Conservation (phyloP, 2,329 filamentous ascomycete genomes). For the Cylindrodendrum hubeiense region DNA sequence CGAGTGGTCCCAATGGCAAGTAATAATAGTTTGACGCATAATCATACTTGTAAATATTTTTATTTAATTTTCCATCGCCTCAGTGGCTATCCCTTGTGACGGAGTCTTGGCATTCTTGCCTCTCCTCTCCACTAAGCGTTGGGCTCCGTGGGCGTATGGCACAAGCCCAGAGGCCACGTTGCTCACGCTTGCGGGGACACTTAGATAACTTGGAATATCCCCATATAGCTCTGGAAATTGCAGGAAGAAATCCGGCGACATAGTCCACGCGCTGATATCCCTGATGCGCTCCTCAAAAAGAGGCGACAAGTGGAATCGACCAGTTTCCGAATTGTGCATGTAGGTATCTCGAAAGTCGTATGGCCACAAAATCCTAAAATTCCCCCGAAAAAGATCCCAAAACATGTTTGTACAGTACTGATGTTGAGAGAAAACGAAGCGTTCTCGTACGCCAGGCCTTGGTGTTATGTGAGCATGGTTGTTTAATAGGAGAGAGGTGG, state of each 20-base stretch:
- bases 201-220: constrained; percentile 45
- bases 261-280: constrained; percentile 47
- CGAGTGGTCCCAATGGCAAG: no score
- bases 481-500: fast-evolving
- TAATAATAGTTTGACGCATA: no score
- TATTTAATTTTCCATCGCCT: neutral
- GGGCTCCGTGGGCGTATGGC: neutral
- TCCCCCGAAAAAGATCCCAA: constrained; percentile 41
- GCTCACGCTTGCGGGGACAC: neutral
- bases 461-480: neutral
- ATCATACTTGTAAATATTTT: no score
- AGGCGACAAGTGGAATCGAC: constrained; percentile 39
- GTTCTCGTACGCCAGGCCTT: constrained; percentile 47
- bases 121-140: neutral
- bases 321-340: constrained; percentile 38
- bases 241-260: constrained; percentile 43
- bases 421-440: constrained; percentile 47
- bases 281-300: constrained; percentile 41
- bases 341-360: constrained; percentile 44
- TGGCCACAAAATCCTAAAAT: constrained; percentile 42
- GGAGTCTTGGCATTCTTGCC: no score
- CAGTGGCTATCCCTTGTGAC: neutral
- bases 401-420: constrained; percentile 46
- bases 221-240: constrained; percentile 43
- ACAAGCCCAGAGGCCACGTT: neutral